Base-by-base conservation (phyloP, 192 early-diverging fungal genomes). In the Podila epigama region DNA sequence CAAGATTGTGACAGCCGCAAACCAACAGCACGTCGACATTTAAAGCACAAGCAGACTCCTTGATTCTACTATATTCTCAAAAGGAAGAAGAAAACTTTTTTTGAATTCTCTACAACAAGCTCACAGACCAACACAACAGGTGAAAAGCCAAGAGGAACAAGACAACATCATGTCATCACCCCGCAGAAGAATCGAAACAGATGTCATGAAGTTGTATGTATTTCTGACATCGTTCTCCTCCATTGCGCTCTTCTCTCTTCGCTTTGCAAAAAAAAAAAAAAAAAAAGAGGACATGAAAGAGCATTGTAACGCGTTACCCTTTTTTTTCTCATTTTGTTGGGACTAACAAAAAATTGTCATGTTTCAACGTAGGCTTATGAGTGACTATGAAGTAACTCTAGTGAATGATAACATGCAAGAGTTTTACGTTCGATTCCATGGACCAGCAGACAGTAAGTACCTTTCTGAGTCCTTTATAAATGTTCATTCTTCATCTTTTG, bases 351-450 rank as follows among this genome's bases (percentile, higher is more conserved):
- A 22, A 20, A 18, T 52, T 63, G 25, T 20, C 15, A 11, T 12
- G 32, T 20, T 36, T 29, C 48, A 39, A 11, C 16, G 8, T 82
- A 98, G 97, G 60, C 86, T 99, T 12, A 99, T 99, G 97, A 95
- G 94, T 83, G 97, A 99, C 84, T 98, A 98, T 84, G 96, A 99
- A 80, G 97, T 99, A 29, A 95, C 92, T 28, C 90, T 99, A 36
- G 95, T 98, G 48, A 97, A 99, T 75, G 97, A 98, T 81, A 98
- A 94, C 77, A 99, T 99, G 96, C 96, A 99, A 86, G 97, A 98
- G 79, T 97, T 98, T 64, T 96, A 95, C 81, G 91, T 98, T 39
- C 83, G 91, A 34, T 97, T 99, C 69, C 85, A 91, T 80, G 97
- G 97, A 12, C 97, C 97, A 5, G 86, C 90, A 44, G 97, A 95